These are phyloP conservation scores for Leccinum longicurvipes DNA, from an alignment of 768 basidiomycete species.

Conservation along the genomic window DNA sequence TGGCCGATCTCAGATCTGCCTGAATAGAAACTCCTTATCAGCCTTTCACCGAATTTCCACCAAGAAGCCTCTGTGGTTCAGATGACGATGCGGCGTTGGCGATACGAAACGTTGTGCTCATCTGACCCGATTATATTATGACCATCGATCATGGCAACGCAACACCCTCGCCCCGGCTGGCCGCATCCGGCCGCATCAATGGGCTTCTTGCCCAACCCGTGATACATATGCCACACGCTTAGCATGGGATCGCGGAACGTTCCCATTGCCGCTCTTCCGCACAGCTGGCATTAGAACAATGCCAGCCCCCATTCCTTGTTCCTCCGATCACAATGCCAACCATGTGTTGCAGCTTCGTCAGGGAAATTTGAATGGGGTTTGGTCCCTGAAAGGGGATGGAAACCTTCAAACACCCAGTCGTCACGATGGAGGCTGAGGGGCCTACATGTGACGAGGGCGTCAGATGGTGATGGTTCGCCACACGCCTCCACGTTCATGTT, in stretches of 20 bases:
- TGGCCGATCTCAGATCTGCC: slow-evolving; percentile 26
- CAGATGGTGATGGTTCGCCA: slow-evolving; percentile 5
- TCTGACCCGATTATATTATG: slow-evolving; percentile 24
- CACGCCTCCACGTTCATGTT: slow-evolving; percentile 1
- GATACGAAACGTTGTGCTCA: slow-evolving; percentile 13
- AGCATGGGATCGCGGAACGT: slow-evolving; percentile 19
- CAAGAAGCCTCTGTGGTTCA: slow-evolving; percentile 4
- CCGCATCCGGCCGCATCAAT: slow-evolving; percentile 12
- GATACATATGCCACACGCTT: neutral
- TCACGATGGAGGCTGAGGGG: neutral
- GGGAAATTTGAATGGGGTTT: slow-evolving; percentile 16
- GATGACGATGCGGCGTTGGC: neutral
- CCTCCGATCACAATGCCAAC: slow-evolving; percentile 16
- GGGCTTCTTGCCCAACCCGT: slow-evolving; percentile 1
- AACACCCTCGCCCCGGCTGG: slow-evolving; percentile 3
- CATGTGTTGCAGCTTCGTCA: slow-evolving; percentile 11
- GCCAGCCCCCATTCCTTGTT: neutral
- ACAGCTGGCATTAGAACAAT: slow-evolving; percentile 5
- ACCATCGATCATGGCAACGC: slow-evolving; percentile 17
- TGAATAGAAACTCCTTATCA: slow-evolving; percentile 25
- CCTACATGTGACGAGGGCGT: slow-evolving; percentile 4
- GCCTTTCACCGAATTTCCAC: slow-evolving; percentile 24
- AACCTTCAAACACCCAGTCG: neutral
- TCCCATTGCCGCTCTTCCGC: slow-evolving; percentile 25
- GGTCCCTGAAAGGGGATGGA: slow-evolving; percentile 8